A percentile compares a stretch with the other conserved stretches of the same genome.
phyloP scores from a whole-genome alignment of 2,329 filamentous ascomycete species.

The Neoarthrinium moseri region DNA sequence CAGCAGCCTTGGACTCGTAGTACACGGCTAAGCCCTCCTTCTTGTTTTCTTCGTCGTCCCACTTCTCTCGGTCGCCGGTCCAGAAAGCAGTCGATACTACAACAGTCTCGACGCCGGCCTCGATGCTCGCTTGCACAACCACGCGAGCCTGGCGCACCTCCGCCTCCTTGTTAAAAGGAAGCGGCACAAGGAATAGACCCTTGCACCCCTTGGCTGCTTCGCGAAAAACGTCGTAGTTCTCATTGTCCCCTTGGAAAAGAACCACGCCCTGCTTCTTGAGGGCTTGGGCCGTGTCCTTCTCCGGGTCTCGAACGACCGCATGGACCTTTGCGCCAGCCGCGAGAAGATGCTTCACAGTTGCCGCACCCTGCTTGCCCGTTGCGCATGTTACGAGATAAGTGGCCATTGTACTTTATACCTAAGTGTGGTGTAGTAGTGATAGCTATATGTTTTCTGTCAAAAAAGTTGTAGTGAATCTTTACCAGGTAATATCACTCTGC shows the following conservation, averaged over 20 bases:
- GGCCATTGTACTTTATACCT: too few relatives aligned
- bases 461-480: too few relatives aligned
- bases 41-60: not conserved
- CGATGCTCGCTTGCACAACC: not conserved
- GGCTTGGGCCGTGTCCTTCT: not conserved
- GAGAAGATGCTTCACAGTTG: not conserved
- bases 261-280: not conserved
- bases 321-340: not conserved
- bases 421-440: too few relatives aligned
- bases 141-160: not conserved
- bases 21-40: not conserved
- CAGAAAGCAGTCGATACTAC: not conserved
- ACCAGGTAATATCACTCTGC: too few relatives aligned
- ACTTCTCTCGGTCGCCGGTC: not conserved
- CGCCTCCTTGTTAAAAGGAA: not conserved
- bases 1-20: not conserved
- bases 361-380: not conserved
- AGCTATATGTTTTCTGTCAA: too few relatives aligned
- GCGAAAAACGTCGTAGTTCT: not conserved
- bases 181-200: not conserved
- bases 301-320: conserved; percentile 1
- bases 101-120: not conserved
- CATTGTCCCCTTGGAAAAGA: not conserved
- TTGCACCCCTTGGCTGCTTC: not conserved
- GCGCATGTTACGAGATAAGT: not conserved